Percentiles rank a stretch among this genome's conserved stretches.
These are phyloP conservation scores for Blastobotrys illinoisensis DNA, from an alignment of 1,139 yeast species.

Conservation along the genomic window DNA sequence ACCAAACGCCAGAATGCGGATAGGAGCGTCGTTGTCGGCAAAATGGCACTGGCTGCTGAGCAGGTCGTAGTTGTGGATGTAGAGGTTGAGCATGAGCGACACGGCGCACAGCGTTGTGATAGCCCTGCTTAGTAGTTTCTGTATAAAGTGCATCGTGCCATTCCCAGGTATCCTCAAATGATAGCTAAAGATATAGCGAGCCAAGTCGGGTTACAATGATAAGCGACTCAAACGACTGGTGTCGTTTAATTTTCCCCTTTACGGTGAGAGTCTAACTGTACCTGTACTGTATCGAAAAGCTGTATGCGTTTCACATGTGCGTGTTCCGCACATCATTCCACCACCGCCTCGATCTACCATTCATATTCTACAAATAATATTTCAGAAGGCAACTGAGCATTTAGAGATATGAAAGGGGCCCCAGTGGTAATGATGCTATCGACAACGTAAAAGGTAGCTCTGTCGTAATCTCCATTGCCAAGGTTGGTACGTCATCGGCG, in stretches of 20 bases:
- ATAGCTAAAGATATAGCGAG: not conserved
- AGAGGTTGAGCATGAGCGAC: constrained; percentile 14
- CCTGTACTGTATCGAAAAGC: not conserved
- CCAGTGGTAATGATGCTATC: too few relatives aligned
- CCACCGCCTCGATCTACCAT: not conserved
- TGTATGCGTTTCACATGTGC: not conserved
- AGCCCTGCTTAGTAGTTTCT: not conserved
- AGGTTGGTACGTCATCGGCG: not conserved
- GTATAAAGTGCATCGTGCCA: not conserved
- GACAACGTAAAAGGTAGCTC: too few relatives aligned
- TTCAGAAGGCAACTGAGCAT: too few relatives aligned
- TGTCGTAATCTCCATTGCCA: not conserved
- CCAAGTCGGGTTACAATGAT: not conserved
- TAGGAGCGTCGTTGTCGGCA: constrained; percentile 21
- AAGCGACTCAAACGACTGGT: not conserved
- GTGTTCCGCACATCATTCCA: not conserved
- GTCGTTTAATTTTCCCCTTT: not conserved
- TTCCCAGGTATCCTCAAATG: not conserved
- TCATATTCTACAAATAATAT: not conserved
- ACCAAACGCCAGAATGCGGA: constrained; percentile 62
- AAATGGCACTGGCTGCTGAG: constrained; percentile 26
- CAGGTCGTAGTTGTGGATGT: constrained; percentile 20
- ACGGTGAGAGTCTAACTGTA: not conserved
- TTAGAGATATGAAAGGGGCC: too few relatives aligned
- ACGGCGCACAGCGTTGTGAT: not conserved